Evolutionary conservation across 2,329 filamentous ascomycete genomes (phyloP), one percentile per base, ranked within the genome.

Genomic region (Tolypocladium paradoxum): DNA sequence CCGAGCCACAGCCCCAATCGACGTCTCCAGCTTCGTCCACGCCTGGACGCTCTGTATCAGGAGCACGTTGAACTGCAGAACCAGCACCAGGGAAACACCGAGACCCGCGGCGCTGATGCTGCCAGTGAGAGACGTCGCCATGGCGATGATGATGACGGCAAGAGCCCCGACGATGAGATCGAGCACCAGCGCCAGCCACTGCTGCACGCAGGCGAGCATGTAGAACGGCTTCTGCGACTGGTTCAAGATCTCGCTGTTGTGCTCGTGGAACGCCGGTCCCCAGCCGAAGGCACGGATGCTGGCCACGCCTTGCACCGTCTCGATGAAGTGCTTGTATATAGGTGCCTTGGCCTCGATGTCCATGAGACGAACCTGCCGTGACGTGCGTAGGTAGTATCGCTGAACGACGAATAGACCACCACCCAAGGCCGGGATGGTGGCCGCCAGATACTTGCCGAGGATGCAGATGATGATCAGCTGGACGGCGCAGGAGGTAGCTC

Each of bases 121-220:
- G 3, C 55, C 56, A 29, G 55, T 55, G 9, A 64, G 57, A 37
- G 58, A 53, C 12, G 76, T 69, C 2, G 75, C 72, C 2, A 77
- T 60, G 24, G 51, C 62, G 14, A 79, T 71, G 4, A 80, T 60
- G 3, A 77, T 57, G 1, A 73, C 68, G 1, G 74, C 75, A 27
- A 80, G 66, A 1, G 61, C 70, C 0, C 74, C 71, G 0, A 78
- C 72, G 5, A 60, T 47, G 2, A 79, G 60, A 53, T 79, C 74
- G 6, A 79, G 60, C 1, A 75, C 73, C 4, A 79, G 61, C 0
- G 65, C 70, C 1, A 79, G 64, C 75, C 76, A 79, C 22, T 71
- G 65, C 56, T 78, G 76, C 14, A 78, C 72, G 20, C 71, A 70
- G 50, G 68, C 73, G 14, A 77, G 67, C 9, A 77, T 63, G 54